Evolutionary conservation across 257 asterid genomes (phyloP), one percentile per base, ranked within the genome.

Genomic region (Solanum sitiens): DNA sequence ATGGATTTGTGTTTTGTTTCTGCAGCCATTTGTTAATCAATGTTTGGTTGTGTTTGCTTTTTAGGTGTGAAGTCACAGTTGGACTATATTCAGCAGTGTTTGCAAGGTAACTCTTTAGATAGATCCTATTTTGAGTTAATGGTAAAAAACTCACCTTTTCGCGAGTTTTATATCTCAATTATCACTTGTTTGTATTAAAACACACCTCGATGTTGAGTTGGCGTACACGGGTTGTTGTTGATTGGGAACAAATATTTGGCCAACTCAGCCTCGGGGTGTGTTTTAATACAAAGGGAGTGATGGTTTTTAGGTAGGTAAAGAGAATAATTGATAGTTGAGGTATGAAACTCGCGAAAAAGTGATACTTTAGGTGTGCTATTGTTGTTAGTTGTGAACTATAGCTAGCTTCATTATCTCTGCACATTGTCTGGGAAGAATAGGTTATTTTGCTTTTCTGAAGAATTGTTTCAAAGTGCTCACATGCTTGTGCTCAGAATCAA

Each of bases 31-130:
- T 71, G 35, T 59, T 76, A n/a, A 56, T 84, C 39, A 37, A 56
- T 59, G 21, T 37, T 68, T 68, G 25, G 67, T 86, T 53, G 37
- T 68, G 61, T 72, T 85, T 87, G 87, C 85, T 9, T 39, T 88
- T 39, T 92, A 97, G 99, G 99, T 88, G 91, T 94, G 92, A 93
- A 94, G 90, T 92, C 98, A 87, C 99, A 97, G 93, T 91, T 97
- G 95, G 99, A 97, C 83, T 95, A 96, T 86, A 94, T 97, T 86
- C 97, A 95, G 91, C 99, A 97, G 86, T 95, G 98, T 80, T 94
- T 97, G 94, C 95, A 98, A 89, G 99, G 99, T 97, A 93, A 87
- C 74, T 30, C 15, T 89, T 33, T 76, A 6, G 83, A 42, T 76
- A 11, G 35, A 40, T 75, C 75, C 35, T 39, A 63, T 37, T 37